A percentile compares a stretch with the other conserved stretches of the same genome.
Evolutionary conservation across 2,329 filamentous ascomycete genomes (phyloP).

Genomic region (Pezicula radicicola): DNA sequence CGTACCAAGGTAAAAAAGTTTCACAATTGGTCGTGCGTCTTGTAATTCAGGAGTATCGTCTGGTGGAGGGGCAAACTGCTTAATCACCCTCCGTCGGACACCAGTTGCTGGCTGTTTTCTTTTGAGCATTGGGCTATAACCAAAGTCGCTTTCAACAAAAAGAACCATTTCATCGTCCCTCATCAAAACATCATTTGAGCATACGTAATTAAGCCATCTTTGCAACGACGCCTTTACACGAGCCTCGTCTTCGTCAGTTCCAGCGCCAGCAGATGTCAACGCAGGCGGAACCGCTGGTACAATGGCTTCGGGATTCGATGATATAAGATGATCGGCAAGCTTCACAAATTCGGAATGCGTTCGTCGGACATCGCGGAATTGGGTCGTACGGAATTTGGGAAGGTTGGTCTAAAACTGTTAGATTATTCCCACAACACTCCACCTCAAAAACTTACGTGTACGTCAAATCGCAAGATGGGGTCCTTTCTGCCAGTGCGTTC

Average conservation of each 20-base stretch:
- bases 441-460: conserved; percentile 66
- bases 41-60: conserved; percentile 96
- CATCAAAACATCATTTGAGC: conserved; percentile 88
- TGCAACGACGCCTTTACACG: conserved; percentile 88
- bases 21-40: conserved; percentile 85
- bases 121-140: conserved; percentile 92
- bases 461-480: conserved; percentile 90
- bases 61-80: conserved; percentile 95
- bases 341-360: conserved; percentile 96
- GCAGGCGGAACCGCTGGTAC: conserved; percentile 94
- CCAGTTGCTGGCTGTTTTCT: conserved; percentile 97
- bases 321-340: conserved; percentile 92
- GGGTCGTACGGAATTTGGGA: conserved; percentile 95
- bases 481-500: conserved; percentile 95
- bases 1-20: conserved; percentile 89
- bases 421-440: conserved; percentile 2
- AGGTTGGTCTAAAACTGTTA: conserved; percentile 76
- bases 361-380: conserved; percentile 95
- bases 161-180: conserved; percentile 95
- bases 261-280: conserved; percentile 89
- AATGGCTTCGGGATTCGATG: conserved; percentile 93
- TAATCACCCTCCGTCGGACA: conserved; percentile 89
- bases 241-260: conserved; percentile 91
- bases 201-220: conserved; percentile 92
- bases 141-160: conserved; percentile 98